Percentiles rank a stretch among this genome's conserved stretches.
phyloP scores from a whole-genome alignment of 768 basidiomycete genomes.

The Trametes cinnabarina region DNA sequence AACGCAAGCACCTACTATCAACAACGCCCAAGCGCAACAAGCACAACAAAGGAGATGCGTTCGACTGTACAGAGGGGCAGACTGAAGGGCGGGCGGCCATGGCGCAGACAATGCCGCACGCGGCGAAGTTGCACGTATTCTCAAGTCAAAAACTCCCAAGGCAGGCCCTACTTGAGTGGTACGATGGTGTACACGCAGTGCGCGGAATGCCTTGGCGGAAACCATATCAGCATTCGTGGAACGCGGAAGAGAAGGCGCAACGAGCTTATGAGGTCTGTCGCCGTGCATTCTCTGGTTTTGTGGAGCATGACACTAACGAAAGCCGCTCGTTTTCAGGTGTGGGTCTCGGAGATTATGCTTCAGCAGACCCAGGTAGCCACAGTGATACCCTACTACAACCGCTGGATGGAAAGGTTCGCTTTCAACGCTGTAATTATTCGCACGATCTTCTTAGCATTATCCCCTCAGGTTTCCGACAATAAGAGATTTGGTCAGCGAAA shows the following conservation, averaged over 20 bases:
- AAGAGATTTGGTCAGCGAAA: slow-evolving; percentile 56
- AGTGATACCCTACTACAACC: slow-evolving; percentile 90
- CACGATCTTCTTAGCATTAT: background rate
- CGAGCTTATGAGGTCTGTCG: slow-evolving; percentile 83
- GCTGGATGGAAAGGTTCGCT: slow-evolving; percentile 79
- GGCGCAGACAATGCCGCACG: slow-evolving; percentile 32
- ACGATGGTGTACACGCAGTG: slow-evolving; percentile 55
- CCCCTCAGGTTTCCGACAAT: slow-evolving; percentile 77
- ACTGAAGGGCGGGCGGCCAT: background rate
- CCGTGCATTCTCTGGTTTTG: background rate
- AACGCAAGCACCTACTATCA: slow-evolving; percentile 3
- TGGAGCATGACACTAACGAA: background rate
- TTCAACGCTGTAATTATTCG: background rate
- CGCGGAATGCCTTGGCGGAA: slow-evolving; percentile 95
- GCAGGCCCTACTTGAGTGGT: slow-evolving; percentile 65
- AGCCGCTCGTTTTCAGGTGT: slow-evolving; percentile 49
- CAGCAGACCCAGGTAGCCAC: slow-evolving; percentile 94
- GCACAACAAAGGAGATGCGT: slow-evolving; percentile 4
- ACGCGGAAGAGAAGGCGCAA: slow-evolving; percentile 65
- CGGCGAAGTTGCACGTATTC: slow-evolving; percentile 50
- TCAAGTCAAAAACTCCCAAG: slow-evolving; percentile 41
- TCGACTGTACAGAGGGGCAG: background rate
- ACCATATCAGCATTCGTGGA: slow-evolving; percentile 54
- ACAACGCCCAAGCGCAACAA: slow-evolving; percentile 18
- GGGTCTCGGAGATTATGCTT: slow-evolving; percentile 93